Conservation (phyloP, 2,329 filamentous ascomycete genomes). For the Penicillium corylophilum region DNA sequence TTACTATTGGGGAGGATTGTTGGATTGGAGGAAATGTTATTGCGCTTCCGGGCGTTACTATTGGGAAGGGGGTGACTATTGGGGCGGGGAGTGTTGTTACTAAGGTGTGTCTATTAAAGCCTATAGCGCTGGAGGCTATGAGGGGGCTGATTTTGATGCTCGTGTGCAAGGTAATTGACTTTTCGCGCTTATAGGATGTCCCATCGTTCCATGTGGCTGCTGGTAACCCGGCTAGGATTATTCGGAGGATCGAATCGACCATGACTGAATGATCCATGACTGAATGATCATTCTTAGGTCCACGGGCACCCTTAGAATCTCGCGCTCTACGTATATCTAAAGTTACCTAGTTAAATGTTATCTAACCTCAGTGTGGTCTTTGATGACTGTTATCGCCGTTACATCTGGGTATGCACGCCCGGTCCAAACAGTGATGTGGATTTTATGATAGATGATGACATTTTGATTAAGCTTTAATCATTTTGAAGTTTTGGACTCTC, state of each 20-base stretch:
- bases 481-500: neutral
- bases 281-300: no score
- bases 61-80: conserved; percentile 71
- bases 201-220: conserved; percentile 43
- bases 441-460: neutral
- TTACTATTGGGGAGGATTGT: conserved; percentile 76
- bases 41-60: conserved; percentile 73
- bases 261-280: conserved; percentile 26
- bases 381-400: neutral
- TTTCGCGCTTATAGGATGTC: conserved; percentile 34
- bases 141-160: no score
- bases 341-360: neutral
- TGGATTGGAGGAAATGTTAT: conserved; percentile 73
- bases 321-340: neutral
- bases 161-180: neutral
- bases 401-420: conserved; percentile 13
- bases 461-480: neutral
- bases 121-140: no score
- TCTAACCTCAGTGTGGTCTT: neutral
- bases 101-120: conserved; percentile 56
- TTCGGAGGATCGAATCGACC: conserved; percentile 41
- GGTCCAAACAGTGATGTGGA: conserved; percentile 7
- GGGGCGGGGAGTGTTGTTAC: conserved; percentile 84
- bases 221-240: conserved; percentile 42
- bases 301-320: no score